These are phyloP conservation scores for Apiospora sp. DNA, from an alignment of 2,329 filamentous ascomycete species.

Conservation along the genomic window DNA sequence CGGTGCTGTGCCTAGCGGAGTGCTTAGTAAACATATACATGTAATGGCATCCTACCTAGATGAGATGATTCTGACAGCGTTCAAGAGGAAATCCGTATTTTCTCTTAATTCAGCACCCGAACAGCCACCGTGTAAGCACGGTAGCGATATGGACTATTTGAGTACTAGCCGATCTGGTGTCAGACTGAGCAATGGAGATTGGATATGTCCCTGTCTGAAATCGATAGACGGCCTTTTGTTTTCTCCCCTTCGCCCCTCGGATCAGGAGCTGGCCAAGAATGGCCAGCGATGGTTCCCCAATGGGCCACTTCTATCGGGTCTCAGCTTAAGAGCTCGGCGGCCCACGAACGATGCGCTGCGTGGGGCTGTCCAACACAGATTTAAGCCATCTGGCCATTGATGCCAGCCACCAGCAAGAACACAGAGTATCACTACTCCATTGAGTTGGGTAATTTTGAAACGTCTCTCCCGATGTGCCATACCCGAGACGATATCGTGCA, in stretches of 20 bases:
- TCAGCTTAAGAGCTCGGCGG: neutral
- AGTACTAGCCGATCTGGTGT: neutral
- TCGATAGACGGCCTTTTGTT: constrained; percentile 17
- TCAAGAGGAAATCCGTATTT: neutral
- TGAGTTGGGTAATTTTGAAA: neutral
- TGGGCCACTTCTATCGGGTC: constrained; percentile 1
- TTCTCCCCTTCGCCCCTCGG: constrained; percentile 9
- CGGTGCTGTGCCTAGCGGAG: neutral
- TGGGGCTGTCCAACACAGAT: constrained; percentile 15
- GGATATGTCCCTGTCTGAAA: constrained; percentile 1
- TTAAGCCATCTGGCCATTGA: neutral
- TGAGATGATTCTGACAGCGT: neutral
- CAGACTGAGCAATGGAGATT: neutral
- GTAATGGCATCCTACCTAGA: neutral
- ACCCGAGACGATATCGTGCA: neutral
- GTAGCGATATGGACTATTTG: constrained; percentile 2
- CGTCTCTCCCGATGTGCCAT: neutral
- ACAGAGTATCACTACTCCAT: constrained; percentile 5
- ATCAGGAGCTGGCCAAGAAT: neutral
- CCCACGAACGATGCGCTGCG: constrained; percentile 12
- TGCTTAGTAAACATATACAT: neutral
- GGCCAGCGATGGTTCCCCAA: constrained; percentile 1
- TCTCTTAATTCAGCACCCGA: neutral
- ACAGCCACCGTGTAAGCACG: neutral
- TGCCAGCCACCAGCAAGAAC: neutral